Conservation (phyloP, 768 basidiomycete species). For the Boletus rex-veris region DNA sequence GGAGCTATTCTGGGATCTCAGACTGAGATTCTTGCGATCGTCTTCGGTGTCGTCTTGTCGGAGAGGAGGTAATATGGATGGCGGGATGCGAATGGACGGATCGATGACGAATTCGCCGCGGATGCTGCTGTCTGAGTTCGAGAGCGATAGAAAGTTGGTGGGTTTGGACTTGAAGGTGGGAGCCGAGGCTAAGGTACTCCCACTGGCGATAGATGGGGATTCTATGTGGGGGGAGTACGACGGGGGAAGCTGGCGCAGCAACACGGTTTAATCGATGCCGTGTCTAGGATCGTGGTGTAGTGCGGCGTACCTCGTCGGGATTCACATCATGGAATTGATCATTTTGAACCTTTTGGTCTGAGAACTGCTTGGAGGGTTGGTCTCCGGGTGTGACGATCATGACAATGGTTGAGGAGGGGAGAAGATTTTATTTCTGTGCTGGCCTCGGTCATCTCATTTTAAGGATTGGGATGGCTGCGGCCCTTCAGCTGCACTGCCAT, state of each 20-base stretch:
- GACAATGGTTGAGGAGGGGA: too few relatives aligned
- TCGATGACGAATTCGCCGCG: conserved; percentile 41
- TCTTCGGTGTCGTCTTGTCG: conserved; percentile 33
- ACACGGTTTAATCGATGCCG: background rate
- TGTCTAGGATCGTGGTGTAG: too few relatives aligned
- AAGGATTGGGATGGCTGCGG: too few relatives aligned
- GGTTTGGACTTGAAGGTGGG: conserved; percentile 25
- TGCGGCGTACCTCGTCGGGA: conserved; percentile 5
- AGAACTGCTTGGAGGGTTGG: background rate
- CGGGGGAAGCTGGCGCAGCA: conserved; percentile 20
- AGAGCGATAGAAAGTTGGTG: conserved; percentile 23
- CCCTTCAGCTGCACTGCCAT: too few relatives aligned
- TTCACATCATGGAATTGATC: background rate
- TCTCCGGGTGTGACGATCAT: conserved; percentile 10
- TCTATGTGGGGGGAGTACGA: conserved; percentile 18
- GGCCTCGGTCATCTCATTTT: too few relatives aligned
- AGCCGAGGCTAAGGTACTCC: background rate
- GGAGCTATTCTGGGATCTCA: conserved; percentile 33
- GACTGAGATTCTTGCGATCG: conserved; percentile 38
- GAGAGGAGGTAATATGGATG: conserved; percentile 38
- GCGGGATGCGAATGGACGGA: conserved; percentile 39
- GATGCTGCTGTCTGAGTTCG: conserved; percentile 2
- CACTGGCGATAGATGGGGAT: too few relatives aligned
- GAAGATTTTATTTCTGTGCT: too few relatives aligned
- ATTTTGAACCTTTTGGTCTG: background rate